Evolutionary conservation across 441 rosid genomes (phyloP).

Genomic region (Pelargonium fulgidum): DNA sequence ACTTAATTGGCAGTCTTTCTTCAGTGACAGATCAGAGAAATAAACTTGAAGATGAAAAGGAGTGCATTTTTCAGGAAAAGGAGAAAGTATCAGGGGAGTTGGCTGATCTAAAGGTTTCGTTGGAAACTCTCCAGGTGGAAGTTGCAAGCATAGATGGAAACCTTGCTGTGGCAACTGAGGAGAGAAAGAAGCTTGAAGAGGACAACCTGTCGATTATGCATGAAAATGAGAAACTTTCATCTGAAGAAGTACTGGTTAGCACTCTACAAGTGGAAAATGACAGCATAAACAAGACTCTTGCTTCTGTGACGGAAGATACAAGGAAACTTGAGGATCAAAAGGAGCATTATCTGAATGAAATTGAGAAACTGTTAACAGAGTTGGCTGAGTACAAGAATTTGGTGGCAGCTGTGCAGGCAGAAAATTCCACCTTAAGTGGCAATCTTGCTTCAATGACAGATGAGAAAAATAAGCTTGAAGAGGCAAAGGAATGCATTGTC

Average conservation of each 20-base stretch:
- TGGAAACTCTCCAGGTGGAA: constrained; percentile 39
- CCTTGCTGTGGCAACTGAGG: constrained; percentile 35
- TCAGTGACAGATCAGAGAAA: constrained; percentile 36
- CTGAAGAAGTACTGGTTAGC: constrained; percentile 31
- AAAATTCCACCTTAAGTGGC: constrained; percentile 40
- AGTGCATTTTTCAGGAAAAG: constrained; percentile 35
- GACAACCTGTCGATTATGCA: constrained; percentile 37
- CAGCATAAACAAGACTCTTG: constrained; percentile 39
- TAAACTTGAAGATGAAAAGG: constrained; percentile 57
- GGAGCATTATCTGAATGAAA: constrained; percentile 32
- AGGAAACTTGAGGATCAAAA: constrained; percentile 45
- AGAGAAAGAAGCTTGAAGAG: constrained; percentile 41
- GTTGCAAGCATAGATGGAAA: constrained; percentile 37
- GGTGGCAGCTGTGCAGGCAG: constrained; percentile 49
- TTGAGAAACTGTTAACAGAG: constrained; percentile 53
- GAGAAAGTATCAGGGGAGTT: constrained; percentile 33
- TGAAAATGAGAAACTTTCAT: constrained; percentile 52
- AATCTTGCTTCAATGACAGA: constrained; percentile 36
- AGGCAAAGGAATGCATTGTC: constrained; percentile 48
- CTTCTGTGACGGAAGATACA: constrained; percentile 46
- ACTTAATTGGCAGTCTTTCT: constrained; percentile 39
- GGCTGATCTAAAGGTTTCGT: constrained; percentile 36
- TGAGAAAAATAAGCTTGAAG: constrained; percentile 47
- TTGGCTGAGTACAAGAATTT: constrained; percentile 48
- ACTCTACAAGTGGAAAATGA: constrained; percentile 39